Percentiles rank a stretch among this genome's conserved stretches.
Evolutionary conservation across 1,284 basidiomycete genomes (phyloP).

Genomic region (Laetiporus sulphureus): DNA sequence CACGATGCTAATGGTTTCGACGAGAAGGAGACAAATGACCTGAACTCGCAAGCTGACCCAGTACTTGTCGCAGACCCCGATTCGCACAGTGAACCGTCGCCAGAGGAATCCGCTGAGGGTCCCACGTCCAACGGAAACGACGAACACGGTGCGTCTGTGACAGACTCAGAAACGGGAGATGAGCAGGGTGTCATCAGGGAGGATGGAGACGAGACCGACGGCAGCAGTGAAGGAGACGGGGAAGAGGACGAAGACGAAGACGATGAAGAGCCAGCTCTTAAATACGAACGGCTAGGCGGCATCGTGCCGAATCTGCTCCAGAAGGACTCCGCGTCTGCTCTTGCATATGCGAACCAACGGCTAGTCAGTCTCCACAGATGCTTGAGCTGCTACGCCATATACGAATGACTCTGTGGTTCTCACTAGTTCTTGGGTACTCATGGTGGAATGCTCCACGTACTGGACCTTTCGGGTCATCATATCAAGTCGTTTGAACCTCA

Average conservation of each 20-base stretch:
- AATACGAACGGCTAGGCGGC: conserved; percentile 82
- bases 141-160: not conserved
- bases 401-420: conserved; percentile 6
- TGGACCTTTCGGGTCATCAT: conserved; percentile 75
- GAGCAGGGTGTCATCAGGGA: conserved; percentile 5
- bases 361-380: conserved; percentile 46
- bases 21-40: too few relatives aligned
- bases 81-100: too few relatives aligned
- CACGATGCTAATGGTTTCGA: too few relatives aligned
- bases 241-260: conserved; percentile 57
- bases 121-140: too few relatives aligned
- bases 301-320: conserved; percentile 74
- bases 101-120: too few relatives aligned
- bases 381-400: not conserved
- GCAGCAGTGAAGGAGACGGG: conserved; percentile 27
- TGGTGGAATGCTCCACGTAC: conserved; percentile 83
- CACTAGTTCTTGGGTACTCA: conserved; percentile 84
- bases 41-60: too few relatives aligned
- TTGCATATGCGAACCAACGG: conserved; percentile 71
- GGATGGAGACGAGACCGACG: conserved; percentile 11
- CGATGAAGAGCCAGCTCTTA: conserved; percentile 82
- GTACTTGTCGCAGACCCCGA: too few relatives aligned
- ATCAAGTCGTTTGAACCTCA: conserved; percentile 92
- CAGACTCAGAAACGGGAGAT: not conserved
- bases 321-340: conserved; percentile 83